Base-by-base conservation (phyloP, 2,329 filamentous ascomycete species). In the Monosporascus sp. region DNA sequence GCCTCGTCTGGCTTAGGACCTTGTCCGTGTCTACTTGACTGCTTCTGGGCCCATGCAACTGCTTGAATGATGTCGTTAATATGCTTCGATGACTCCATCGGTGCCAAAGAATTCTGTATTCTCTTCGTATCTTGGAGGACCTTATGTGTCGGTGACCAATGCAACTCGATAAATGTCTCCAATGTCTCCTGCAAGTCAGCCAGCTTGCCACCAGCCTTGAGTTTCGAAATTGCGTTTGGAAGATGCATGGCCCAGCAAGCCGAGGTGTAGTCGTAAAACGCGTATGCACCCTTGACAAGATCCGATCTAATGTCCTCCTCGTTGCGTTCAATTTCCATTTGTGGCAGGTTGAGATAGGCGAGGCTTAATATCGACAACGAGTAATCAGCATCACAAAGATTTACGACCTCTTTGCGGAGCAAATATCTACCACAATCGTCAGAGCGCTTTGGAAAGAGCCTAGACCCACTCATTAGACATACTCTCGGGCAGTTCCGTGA, bases 401-500 rank as follows among this genome's bases (percentile, higher is more conserved):
- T 26, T 35, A 59, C 48, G 53, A 57, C 9, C 50, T 55, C 19
- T 40, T 47, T 52, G 35, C 57, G 43, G 37, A 57, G 48, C 24
- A 56, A 50, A 46, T 54, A 58, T 9, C 58, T 44, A 17, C 20
- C 9, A 24, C 19, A 45, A 45, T 24, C 7, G 19, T 45, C 8
- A 26, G 41, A 45, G 19, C 41, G 20, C 41, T 7, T 26, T 26
- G 24, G 41, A 24, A 14, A 26, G 22, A 9, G 14, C 5, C 11
- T 14, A 43, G 16, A 20, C 7, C 17, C n/a, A 19, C 8, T 14
- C 8, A 16, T 19, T 37, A n/a, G 26, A 51, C 5, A 70, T n/a
- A n/a, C 65, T 54, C 51, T 54, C 62, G 67, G 5, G 66, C 70
- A 19, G 67, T 67, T 37, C 58, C 48, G 48, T 72, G 70, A 17